A percentile compares a stretch with the other conserved stretches of the same genome.
Conservation (phyloP, 768 basidiomycete genomes). For the Chalciporus pseudorubinellus region DNA sequence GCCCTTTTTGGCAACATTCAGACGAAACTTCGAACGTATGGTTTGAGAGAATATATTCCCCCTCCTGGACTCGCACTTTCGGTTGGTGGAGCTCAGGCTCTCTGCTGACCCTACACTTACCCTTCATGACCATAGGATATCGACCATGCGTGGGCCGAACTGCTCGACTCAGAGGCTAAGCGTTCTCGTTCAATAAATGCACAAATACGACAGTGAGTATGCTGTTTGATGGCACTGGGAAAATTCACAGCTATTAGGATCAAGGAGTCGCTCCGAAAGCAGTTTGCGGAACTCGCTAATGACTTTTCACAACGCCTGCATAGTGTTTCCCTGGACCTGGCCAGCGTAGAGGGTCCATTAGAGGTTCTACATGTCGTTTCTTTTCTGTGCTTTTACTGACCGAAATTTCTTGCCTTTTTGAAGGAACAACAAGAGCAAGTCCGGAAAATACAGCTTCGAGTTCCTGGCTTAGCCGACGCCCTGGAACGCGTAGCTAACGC, state of each 20-base stretch:
- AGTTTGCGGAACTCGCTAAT: conserved; percentile 76
- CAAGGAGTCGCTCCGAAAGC: conserved; percentile 74
- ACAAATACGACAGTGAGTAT: conserved; percentile 77
- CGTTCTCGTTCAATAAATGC: conserved; percentile 84
- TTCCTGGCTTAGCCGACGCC: conserved; percentile 62
- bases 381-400: conserved; percentile 9
- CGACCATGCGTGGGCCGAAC: conserved; percentile 70
- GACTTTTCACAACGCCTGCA: conserved; percentile 69
- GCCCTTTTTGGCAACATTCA: conserved; percentile 91
- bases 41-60: conserved; percentile 80
- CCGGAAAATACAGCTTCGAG: conserved; percentile 58
- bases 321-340: conserved; percentile 66
- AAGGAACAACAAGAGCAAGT: conserved; percentile 77
- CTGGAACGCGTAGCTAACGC: conserved; percentile 56
- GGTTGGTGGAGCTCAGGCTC: conserved; percentile 33
- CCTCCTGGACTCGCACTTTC: conserved; percentile 62
- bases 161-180: conserved; percentile 72
- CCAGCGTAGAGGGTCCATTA: conserved; percentile 69
- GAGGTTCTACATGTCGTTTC: conserved; percentile 47
- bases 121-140: conserved; percentile 50
- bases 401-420: background rate
- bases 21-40: conserved; percentile 91
- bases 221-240: background rate
- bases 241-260: conserved; percentile 49
- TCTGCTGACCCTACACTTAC: conserved; percentile 7